Conservation (phyloP, 768 basidiomycete species). For the Mycena venus region DNA sequence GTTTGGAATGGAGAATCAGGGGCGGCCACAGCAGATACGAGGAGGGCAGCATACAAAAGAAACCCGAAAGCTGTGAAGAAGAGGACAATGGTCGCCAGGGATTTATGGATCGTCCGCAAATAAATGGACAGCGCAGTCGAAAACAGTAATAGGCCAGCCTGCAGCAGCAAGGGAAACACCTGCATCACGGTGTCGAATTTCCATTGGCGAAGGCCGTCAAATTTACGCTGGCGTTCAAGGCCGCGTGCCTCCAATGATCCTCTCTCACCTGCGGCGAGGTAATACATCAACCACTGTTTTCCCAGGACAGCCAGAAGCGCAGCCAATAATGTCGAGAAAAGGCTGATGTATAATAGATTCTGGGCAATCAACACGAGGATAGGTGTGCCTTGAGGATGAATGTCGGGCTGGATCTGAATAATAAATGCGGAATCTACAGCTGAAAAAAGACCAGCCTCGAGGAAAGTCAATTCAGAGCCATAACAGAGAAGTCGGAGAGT, state of each 20-base stretch:
- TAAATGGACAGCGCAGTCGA: background rate
- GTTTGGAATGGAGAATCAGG: conserved; percentile 12
- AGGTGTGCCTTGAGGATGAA: background rate
- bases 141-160: conserved; percentile 5
- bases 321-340: background rate
- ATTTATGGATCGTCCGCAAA: background rate
- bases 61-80: background rate
- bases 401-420: background rate
- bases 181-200: conserved; percentile 11
- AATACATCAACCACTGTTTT: conserved; percentile 15
- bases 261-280: background rate
- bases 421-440: conserved; percentile 1
- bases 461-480: too few species aligned
- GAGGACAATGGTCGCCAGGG: background rate
- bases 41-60: background rate
- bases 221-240: conserved; percentile 7
- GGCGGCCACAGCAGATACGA: background rate
- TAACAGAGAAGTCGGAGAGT: too few species aligned
- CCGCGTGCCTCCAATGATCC: conserved; percentile 6
- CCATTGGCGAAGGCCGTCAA: background rate
- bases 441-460: conserved; percentile 11
- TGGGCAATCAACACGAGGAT: background rate
- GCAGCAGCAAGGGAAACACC: conserved; percentile 3
- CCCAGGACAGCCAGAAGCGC: conserved; percentile 8
- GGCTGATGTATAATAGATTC: background rate